Percentiles rank a stretch among this genome's conserved stretches.
phyloP scores from a whole-genome alignment of 371 early-diverging fungal species.

The Batrachochytrium dendrobatidis region DNA sequence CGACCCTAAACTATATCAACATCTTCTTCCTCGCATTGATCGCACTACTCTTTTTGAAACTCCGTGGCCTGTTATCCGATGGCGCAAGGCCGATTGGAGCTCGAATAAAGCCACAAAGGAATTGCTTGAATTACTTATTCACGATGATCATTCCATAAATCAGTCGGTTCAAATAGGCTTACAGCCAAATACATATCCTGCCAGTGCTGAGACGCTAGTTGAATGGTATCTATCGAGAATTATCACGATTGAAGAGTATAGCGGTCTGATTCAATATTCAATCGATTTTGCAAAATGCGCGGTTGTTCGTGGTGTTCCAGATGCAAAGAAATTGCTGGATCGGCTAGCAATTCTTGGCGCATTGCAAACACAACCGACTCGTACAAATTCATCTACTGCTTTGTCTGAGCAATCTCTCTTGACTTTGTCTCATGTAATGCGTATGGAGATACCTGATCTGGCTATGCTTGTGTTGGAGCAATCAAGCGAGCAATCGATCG shows the following conservation, averaged over 20 bases:
- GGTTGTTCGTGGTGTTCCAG: no score
- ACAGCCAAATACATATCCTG: not conserved
- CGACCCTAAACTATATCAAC: slow-evolving; percentile 38
- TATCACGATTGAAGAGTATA: not conserved
- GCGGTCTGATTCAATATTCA: not conserved
- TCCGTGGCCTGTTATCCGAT: slow-evolving; percentile 26
- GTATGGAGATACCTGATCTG: no score
- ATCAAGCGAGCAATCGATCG: no score
- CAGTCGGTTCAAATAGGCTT: not conserved
- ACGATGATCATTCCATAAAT: not conserved
- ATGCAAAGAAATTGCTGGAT: no score
- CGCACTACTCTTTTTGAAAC: slow-evolving; percentile 19
- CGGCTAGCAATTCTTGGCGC: no score
- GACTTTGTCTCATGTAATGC: no score
- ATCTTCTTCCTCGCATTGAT: slow-evolving; percentile 35
- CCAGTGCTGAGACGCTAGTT: not conserved
- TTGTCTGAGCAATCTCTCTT: no score
- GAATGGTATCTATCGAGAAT: not conserved
- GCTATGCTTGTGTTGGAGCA: no score
- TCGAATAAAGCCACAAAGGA: slow-evolving; percentile 22
- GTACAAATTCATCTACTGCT: no score
- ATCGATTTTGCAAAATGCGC: not conserved
- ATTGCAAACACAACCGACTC: no score
- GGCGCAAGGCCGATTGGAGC: slow-evolving; percentile 33
- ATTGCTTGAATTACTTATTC: slow-evolving; percentile 6